Evolutionary conservation across 176 grass and related monocot genomes (phyloP).

Genomic region (Oryza glaberrima): DNA sequence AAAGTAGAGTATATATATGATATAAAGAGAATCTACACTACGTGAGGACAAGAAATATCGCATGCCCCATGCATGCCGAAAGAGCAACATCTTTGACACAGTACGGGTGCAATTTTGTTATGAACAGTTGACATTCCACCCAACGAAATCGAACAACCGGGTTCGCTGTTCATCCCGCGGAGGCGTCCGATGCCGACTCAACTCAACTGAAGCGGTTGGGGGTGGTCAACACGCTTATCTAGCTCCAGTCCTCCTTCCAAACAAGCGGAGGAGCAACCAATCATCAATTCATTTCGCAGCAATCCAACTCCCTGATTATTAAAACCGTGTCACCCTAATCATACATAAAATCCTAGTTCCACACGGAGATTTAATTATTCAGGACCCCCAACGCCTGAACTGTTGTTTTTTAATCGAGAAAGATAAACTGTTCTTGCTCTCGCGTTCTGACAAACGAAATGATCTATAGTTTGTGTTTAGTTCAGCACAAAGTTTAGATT

Average conservation of each 20-base stretch:
- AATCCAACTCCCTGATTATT: background rate
- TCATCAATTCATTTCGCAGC: background rate
- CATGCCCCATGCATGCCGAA: background rate
- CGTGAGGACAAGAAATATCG: background rate
- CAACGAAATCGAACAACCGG: background rate
- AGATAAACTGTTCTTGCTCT: no score
- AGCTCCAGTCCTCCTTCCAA: background rate
- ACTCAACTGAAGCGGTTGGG: background rate
- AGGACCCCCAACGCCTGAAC: background rate
- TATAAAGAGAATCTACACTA: background rate
- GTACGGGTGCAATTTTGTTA: background rate
- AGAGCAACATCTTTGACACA: background rate
- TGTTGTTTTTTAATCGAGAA: background rate
- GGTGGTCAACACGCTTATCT: background rate
- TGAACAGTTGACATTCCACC: background rate
- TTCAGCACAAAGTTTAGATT: no score
- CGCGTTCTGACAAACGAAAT: background rate
- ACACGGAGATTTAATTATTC: background rate
- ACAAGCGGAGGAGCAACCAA: background rate
- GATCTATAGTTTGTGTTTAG: background rate
- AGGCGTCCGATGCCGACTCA: background rate
- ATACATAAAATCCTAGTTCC: background rate
- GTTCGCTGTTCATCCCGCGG: background rate
- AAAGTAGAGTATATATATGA: background rate
- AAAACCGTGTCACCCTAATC: background rate